Evolutionary conservation across 441 rosid species (phyloP).

Genomic region (Adansonia grandidieri): DNA sequence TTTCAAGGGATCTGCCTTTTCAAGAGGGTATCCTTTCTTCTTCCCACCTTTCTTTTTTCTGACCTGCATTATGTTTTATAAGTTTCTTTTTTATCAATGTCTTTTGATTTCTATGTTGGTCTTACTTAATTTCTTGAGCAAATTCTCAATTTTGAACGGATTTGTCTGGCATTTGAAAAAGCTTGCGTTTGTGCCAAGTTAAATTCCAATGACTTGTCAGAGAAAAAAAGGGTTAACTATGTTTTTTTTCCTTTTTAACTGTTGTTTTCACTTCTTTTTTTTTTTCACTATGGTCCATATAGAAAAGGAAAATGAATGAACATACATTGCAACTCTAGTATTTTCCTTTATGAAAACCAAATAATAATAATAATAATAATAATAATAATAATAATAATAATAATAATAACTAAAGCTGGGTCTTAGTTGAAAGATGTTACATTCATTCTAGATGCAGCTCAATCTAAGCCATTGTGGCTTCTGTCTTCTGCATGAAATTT

Average conservation of each 20-base stretch:
- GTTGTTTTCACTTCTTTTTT: background rate
- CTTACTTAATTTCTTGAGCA: background rate
- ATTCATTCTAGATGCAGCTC: background rate
- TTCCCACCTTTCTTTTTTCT: background rate
- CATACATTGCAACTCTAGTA: background rate
- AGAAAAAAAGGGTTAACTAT: background rate
- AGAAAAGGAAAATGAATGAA: background rate
- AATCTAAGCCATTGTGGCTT: background rate
- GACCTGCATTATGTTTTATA: background rate
- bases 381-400: too few species aligned
- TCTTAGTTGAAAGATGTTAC: background rate
- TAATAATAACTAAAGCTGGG: background rate
- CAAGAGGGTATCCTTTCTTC: background rate
- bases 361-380: too few species aligned
- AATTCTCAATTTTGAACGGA: background rate
- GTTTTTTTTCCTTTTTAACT: background rate
- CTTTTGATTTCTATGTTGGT: too few species aligned
- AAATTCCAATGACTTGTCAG: background rate
- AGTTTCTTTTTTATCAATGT: background rate
- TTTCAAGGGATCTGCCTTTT: conserved; percentile 16
- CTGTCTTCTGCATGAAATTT: background rate
- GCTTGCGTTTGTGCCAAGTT: background rate
- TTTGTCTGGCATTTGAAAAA: background rate
- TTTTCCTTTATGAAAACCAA: background rate
- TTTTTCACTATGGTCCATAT: background rate